Conservation (phyloP, 2,329 filamentous ascomycete species). For the Talaromyces marneffei region DNA sequence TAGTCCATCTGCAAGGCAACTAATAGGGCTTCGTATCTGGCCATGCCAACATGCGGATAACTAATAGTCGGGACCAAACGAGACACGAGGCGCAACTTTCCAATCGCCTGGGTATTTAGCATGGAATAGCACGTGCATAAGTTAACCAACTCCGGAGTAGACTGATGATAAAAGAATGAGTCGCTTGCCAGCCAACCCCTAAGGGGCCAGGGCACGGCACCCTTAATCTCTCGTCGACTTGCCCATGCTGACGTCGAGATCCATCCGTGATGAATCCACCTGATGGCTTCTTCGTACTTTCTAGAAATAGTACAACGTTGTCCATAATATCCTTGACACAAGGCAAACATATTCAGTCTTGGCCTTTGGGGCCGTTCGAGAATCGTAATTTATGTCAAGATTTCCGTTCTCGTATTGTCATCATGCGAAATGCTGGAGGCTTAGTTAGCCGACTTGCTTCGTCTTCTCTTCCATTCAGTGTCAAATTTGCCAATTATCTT, state of each 20-base stretch:
- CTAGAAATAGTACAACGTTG: neutral
- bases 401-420: neutral
- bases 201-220: neutral
- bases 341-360: neutral
- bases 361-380: neutral
- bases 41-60: neutral
- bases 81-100: slow-evolving; percentile 4
- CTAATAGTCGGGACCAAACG: neutral
- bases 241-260: neutral
- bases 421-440: neutral
- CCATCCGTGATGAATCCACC: neutral
- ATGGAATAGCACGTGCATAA: neutral
- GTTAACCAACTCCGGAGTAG: neutral
- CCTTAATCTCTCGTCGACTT: neutral
- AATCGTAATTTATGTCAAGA: neutral
- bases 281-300: neutral
- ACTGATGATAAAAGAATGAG: neutral
- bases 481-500: neutral
- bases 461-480: neutral
- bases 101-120: neutral
- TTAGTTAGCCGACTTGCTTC: neutral
- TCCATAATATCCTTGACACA: neutral
- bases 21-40: neutral
- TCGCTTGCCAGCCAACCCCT: neutral
- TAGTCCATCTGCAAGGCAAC: neutral